Evolutionary conservation across 495 filamentous ascomycete species (phyloP).

Genomic region (Hypomontagnella monticulosa): DNA sequence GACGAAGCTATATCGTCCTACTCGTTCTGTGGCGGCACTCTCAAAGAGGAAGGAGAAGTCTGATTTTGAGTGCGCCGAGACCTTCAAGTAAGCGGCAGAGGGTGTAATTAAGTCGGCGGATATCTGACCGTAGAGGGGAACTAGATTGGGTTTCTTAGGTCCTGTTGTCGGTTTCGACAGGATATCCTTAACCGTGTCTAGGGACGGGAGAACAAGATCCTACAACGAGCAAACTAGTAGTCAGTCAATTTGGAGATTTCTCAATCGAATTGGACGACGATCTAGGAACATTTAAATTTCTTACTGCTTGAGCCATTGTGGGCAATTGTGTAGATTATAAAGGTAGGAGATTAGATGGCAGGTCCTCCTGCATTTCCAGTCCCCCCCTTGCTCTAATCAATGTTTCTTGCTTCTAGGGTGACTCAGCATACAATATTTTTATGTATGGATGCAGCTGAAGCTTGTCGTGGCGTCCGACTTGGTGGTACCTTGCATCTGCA

Average conservation of each 20-base stretch:
- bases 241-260: constrained; percentile 14
- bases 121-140: constrained; percentile 86
- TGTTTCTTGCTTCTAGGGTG: constrained; percentile 9
- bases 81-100: constrained; percentile 88
- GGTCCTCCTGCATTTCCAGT: constrained; percentile 4
- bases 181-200: constrained; percentile 44
- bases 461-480: background rate
- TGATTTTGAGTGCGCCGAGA: constrained; percentile 74
- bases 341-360: constrained; percentile 6
- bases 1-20: constrained; percentile 94
- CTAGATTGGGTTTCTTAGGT: constrained; percentile 69
- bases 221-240: constrained; percentile 20
- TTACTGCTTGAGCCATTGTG: constrained; percentile 50
- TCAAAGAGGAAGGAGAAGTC: constrained; percentile 89
- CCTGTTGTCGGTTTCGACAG: constrained; percentile 37
- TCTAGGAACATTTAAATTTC: constrained; percentile 11
- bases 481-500: constrained; percentile 14
- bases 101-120: constrained; percentile 92
- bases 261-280: constrained; percentile 15
- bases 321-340: constrained; percentile 1
- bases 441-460: background rate
- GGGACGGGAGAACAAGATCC: constrained; percentile 47
- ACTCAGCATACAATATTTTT: constrained; percentile 16
- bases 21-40: constrained; percentile 90
- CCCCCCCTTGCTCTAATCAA: constrained; percentile 16